A percentile compares a stretch with the other conserved stretches of the same genome.
Evolutionary conservation across 176 grass and related monocot genomes (phyloP).

Genomic region (Typha latifolia): DNA sequence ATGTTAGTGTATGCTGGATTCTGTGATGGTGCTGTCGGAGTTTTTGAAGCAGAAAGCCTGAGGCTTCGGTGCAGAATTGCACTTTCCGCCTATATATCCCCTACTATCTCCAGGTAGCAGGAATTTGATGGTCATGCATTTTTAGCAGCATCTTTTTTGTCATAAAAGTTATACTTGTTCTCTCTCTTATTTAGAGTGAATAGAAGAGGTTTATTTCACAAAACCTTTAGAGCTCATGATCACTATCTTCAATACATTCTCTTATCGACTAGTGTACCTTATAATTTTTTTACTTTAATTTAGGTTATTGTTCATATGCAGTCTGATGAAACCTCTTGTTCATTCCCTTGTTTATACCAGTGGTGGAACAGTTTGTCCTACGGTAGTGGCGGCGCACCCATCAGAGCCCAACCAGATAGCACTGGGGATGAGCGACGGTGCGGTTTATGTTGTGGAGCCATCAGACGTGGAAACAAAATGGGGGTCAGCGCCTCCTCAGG

Average conservation of each 20-base stretch:
- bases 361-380: constrained; percentile 44
- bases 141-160: neutral
- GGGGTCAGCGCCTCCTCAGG: constrained; percentile 59
- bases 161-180: no score
- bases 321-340: neutral
- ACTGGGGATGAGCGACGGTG: constrained; percentile 80
- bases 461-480: constrained; percentile 65
- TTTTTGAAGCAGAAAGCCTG: constrained; percentile 78
- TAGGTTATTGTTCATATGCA: neutral
- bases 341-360: constrained; percentile 24
- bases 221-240: no score
- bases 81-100: constrained; percentile 67
- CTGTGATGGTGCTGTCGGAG: constrained; percentile 88
- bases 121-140: neutral
- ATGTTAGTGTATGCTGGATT: constrained; percentile 66
- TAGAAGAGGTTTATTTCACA: no score
- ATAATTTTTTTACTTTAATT: neutral
- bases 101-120: constrained; percentile 63
- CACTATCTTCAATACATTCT: neutral
- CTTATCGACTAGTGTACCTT: neutral
- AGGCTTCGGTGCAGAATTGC: constrained; percentile 77
- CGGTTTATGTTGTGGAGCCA: constrained; percentile 84
- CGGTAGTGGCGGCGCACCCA: constrained; percentile 85
- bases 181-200: no score
- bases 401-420: constrained; percentile 92